Evolutionary conservation across 169 alveolate genomes (phyloP).

Genomic region (Cryptosporidium felis): DNA sequence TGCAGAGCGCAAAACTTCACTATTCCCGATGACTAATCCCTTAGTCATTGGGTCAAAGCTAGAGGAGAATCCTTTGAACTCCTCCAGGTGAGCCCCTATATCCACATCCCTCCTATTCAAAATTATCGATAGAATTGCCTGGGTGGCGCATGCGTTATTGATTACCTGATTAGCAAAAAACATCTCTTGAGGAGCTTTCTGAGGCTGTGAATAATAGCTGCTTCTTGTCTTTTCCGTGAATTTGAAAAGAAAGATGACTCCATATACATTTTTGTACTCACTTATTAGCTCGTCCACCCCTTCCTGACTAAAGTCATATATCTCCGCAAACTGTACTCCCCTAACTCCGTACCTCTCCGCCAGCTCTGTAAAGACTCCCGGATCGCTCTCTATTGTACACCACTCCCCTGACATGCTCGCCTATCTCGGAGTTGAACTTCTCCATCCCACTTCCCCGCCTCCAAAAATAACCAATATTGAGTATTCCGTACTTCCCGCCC

Average conservation of each 20-base stretch:
- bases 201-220: background rate
- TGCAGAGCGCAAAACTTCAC: constrained; percentile 81
- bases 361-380: constrained; percentile 93
- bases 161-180: constrained; percentile 91
- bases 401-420: constrained; percentile 79
- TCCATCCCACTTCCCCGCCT: background rate
- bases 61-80: constrained; percentile 81
- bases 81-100: constrained; percentile 85
- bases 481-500: no score
- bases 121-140: constrained; percentile 89
- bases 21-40: constrained; percentile 87
- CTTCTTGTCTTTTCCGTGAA: constrained; percentile 78
- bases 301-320: constrained; percentile 83
- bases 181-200: constrained; percentile 81
- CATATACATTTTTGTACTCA: constrained; percentile 79
- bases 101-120: constrained; percentile 83
- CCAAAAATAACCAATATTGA: background rate
- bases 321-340: constrained; percentile 89
- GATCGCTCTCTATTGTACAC: constrained; percentile 93
- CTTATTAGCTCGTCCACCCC: constrained; percentile 70
- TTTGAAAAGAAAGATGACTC: constrained; percentile 89
- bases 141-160: constrained; percentile 93
- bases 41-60: constrained; percentile 83
- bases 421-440: background rate
- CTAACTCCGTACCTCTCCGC: constrained; percentile 87